A percentile compares a stretch with the other conserved stretches of the same genome.
Conservation (phyloP, 164 flowering plant genomes). For the Stephania japonica region DNA sequence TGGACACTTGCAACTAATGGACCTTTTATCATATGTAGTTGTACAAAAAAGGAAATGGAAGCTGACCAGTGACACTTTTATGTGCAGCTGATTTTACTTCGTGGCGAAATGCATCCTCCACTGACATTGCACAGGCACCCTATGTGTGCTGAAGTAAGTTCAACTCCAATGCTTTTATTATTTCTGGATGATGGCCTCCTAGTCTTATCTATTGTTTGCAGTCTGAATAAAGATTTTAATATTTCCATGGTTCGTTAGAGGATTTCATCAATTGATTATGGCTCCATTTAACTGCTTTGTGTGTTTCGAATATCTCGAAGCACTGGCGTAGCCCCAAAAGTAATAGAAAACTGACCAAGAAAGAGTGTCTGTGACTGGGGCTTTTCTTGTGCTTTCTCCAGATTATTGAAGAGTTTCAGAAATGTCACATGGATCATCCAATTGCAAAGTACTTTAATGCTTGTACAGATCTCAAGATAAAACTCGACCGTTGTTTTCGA, state of each 20-base stretch:
- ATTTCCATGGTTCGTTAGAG: background rate
- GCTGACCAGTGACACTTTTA: constrained; percentile 3
- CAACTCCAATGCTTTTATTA: background rate
- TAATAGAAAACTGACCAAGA: background rate
- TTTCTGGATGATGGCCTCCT: background rate
- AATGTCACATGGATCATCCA: constrained; percentile 90
- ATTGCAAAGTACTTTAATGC: constrained; percentile 71
- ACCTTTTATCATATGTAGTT: background rate
- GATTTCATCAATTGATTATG: background rate
- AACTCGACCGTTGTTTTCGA: constrained; percentile 84
- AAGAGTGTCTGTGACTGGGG: background rate
- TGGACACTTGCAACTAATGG: background rate
- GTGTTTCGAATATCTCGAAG: background rate
- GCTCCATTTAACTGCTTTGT: background rate
- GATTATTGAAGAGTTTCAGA: constrained; percentile 87
- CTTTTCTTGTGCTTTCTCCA: constrained; percentile 21
- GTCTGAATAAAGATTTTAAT: background rate
- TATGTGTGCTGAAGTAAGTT: constrained; percentile 68
- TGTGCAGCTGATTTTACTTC: background rate
- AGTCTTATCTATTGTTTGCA: background rate
- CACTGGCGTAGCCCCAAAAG: background rate
- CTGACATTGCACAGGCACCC: constrained; percentile 69
- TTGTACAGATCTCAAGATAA: constrained; percentile 83
- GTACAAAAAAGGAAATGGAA: background rate
- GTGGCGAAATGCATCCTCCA: constrained; percentile 62